These are phyloP conservation scores for Xerocomus cyaneibrunnescens DNA, from an alignment of 1,284 basidiomycete species.

Conservation along the genomic window DNA sequence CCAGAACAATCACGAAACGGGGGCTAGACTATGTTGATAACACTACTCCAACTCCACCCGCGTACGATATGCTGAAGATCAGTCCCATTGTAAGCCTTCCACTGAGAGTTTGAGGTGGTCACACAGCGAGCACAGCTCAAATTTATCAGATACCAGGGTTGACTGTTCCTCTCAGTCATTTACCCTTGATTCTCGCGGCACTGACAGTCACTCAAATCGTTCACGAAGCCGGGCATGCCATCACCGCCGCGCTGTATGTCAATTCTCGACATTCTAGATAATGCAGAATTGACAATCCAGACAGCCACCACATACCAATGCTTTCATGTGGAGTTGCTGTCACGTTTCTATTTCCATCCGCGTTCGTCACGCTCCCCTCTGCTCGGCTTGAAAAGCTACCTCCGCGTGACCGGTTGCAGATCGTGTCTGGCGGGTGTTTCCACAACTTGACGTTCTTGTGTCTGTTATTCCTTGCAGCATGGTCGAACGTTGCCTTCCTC, in stretches of 20 bases:
- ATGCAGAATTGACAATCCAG: constrained; percentile 2
- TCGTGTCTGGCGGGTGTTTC: constrained; percentile 66
- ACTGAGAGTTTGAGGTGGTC: neutral
- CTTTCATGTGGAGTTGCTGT: constrained; percentile 56
- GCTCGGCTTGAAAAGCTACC: constrained; percentile 41
- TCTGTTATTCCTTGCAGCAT: constrained; percentile 37
- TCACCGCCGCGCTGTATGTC: constrained; percentile 64
- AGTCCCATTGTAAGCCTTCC: constrained; percentile 46
- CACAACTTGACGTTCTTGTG: constrained; percentile 61
- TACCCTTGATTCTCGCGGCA: constrained; percentile 58
- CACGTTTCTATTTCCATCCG: constrained; percentile 60
- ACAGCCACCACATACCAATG: constrained; percentile 47
- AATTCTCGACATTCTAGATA: neutral
- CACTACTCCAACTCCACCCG: constrained; percentile 7
- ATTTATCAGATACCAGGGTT: constrained; percentile 65
- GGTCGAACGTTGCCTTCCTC: constrained; percentile 28
- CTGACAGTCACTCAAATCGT: constrained; percentile 58
- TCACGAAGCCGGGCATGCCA: constrained; percentile 71
- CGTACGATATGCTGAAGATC: constrained; percentile 25
- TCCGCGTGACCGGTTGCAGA: constrained; percentile 47
- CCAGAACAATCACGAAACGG: constrained; percentile 19
- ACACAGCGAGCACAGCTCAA: constrained; percentile 10
- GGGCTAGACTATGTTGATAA: neutral
- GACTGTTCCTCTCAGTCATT: constrained; percentile 65
- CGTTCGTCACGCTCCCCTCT: constrained; percentile 62